These are phyloP conservation scores for Colletotrichum shisoi DNA, from an alignment of 2,329 filamentous ascomycete genomes.

Conservation along the genomic window DNA sequence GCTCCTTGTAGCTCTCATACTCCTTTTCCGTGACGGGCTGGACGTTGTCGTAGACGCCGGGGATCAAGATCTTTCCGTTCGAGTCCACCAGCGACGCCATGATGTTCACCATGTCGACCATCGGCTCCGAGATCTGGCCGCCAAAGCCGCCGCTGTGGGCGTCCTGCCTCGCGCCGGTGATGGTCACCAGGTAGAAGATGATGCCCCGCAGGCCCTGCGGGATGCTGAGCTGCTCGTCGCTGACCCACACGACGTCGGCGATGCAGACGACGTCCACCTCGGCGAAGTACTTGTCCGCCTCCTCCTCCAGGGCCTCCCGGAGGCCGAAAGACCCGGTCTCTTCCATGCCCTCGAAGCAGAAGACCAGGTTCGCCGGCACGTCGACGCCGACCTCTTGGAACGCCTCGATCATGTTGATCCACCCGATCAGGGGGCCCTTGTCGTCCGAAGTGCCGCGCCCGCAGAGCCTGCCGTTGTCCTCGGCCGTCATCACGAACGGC, in stretches of 20 bases:
- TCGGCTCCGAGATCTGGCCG: conserved; percentile 94
- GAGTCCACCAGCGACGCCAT: conserved; percentile 86
- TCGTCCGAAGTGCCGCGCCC: conserved; percentile 96
- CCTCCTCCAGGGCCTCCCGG: conserved; percentile 88
- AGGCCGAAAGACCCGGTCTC: conserved; percentile 97
- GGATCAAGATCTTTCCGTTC: conserved; percentile 89
- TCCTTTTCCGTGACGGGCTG: conserved; percentile 87
- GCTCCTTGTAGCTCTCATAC: conserved; percentile 83
- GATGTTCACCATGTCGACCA: conserved; percentile 90
- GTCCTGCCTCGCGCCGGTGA: conserved; percentile 90
- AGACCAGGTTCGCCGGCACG: conserved; percentile 95
- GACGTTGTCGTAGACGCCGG: conserved; percentile 90
- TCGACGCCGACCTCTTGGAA: conserved; percentile 94
- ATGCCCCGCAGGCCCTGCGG: conserved; percentile 96
- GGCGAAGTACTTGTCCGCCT: conserved; percentile 93
- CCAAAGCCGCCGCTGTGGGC: conserved; percentile 97
- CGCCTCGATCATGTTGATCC: conserved; percentile 97
- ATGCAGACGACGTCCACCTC: conserved; percentile 97
- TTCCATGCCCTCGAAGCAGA: conserved; percentile 99
- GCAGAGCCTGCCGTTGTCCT: conserved; percentile 92
- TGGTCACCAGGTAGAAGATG: conserved; percentile 94
- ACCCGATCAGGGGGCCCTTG: conserved; percentile 95
- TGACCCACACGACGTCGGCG: conserved; percentile 99
- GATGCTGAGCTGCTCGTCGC: conserved; percentile 96
- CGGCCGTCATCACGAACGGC: conserved; percentile 86